Percentiles rank a stretch among this genome's conserved stretches.
phyloP scores from a whole-genome alignment of 805 yeast genomes.

The Metschnikowia lochheadii region DNA sequence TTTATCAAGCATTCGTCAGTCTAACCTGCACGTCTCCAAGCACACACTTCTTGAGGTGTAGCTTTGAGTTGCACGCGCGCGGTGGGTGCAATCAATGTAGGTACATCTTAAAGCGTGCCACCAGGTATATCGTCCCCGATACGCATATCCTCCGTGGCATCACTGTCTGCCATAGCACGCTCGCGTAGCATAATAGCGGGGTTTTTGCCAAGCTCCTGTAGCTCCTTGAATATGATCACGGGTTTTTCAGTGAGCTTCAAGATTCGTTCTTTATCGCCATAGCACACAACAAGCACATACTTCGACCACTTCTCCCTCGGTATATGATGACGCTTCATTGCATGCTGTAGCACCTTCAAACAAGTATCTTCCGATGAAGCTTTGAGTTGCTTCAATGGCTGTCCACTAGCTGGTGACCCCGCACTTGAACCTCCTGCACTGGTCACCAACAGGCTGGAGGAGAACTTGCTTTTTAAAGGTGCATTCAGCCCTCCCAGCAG shows the following conservation, averaged over 20 bases:
- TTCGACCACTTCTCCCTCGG: constrained; percentile 79
- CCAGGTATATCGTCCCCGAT: constrained; percentile 45
- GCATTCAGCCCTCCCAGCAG: constrained; percentile 1
- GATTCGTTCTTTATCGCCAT: constrained; percentile 85
- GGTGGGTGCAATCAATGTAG: background rate
- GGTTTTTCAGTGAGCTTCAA: constrained; percentile 85
- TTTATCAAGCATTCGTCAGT: too few relatives aligned
- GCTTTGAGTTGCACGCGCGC: background rate
- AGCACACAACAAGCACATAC: constrained; percentile 83
- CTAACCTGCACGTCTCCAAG: too few relatives aligned
- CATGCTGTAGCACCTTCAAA: constrained; percentile 79
- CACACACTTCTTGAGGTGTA: background rate
- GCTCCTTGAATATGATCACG: constrained; percentile 74
- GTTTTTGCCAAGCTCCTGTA: constrained; percentile 78
- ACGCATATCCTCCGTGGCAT: constrained; percentile 33
- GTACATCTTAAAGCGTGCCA: constrained; percentile 28
- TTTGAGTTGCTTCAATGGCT: constrained; percentile 77
- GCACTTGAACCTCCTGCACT: constrained; percentile 1
- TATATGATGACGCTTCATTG: constrained; percentile 79
- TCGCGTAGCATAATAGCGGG: constrained; percentile 93
- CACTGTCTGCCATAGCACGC: constrained; percentile 41
- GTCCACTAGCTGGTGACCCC: constrained; percentile 5
- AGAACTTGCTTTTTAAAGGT: constrained; percentile 7
- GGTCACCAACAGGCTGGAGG: constrained; percentile 11
- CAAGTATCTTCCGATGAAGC: constrained; percentile 92